Percentiles rank a stretch among this genome's conserved stretches.
Conservation (phyloP, 2,329 filamentous ascomycete species). For the Talaromyces sp. region DNA sequence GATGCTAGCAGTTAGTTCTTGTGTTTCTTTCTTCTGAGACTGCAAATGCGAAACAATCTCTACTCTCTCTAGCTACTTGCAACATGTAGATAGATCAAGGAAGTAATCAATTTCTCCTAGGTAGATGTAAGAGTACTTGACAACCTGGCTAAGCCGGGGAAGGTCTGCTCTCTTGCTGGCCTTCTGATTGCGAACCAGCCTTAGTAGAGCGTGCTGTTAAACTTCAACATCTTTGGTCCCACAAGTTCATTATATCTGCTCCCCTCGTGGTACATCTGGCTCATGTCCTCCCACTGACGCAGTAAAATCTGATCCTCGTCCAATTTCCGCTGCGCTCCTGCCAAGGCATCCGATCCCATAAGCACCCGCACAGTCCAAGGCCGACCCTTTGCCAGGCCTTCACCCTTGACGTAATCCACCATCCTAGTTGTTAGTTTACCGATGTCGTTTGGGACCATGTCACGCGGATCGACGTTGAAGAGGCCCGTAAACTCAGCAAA, state of each 20-base stretch:
- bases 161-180: not conserved
- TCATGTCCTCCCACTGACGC: not conserved
- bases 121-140: no score
- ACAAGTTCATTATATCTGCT: not conserved
- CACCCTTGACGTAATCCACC: not conserved
- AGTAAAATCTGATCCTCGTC: not conserved
- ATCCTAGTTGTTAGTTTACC: not conserved
- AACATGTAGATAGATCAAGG: no score
- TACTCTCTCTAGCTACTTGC: no score
- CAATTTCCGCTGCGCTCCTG: not conserved
- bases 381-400: not conserved
- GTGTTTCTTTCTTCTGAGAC: no score
- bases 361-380: not conserved
- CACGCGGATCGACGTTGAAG: not conserved
- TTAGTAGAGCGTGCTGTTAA: not conserved
- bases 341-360: not conserved
- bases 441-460: constrained; percentile 1
- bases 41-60: no score
- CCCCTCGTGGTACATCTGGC: not conserved
- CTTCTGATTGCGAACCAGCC: not conserved
- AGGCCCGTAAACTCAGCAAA: not conserved
- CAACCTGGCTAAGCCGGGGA: no score
- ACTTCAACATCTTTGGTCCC: constrained; percentile 2
- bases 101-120: no score
- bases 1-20: no score